Percentiles rank a stretch among this genome's conserved stretches.
Evolutionary conservation across 768 basidiomycete species (phyloP).

Genomic region (Amanita pseudoporphyria): DNA sequence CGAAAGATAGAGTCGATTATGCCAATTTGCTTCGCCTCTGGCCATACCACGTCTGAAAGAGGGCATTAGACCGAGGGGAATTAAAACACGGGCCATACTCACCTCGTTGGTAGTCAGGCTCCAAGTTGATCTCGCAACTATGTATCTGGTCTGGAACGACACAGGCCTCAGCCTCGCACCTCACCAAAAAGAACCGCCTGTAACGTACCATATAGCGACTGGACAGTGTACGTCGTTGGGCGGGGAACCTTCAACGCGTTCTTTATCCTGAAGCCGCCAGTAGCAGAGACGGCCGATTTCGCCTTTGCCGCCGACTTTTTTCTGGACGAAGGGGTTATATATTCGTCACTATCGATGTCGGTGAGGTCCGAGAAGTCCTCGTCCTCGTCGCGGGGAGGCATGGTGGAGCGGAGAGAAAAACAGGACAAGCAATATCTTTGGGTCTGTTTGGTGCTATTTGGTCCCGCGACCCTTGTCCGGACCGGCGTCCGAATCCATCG

Average conservation of each 20-base stretch:
- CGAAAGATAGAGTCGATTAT: conserved; percentile 73
- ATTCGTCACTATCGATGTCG: conserved; percentile 18
- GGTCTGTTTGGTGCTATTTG: neutral
- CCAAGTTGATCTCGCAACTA: conserved; percentile 54
- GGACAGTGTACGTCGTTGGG: conserved; percentile 55
- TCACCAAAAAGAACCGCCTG: neutral
- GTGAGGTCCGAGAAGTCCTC: conserved; percentile 26
- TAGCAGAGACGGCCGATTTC: conserved; percentile 1
- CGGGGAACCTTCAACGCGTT: conserved; percentile 46
- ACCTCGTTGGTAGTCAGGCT: conserved; percentile 78
- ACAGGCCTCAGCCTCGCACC: neutral
- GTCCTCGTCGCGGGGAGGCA: conserved; percentile 14
- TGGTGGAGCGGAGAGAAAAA: neutral
- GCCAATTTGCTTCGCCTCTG: conserved; percentile 62
- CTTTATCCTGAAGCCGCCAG: conserved; percentile 20
- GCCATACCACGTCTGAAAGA: conserved; percentile 64
- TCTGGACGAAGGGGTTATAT: neutral
- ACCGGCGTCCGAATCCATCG: no score
- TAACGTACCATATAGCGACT: conserved; percentile 46
- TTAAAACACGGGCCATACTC: neutral
- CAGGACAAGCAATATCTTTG: neutral
- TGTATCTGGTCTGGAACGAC: conserved; percentile 49
- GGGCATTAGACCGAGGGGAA: neutral
- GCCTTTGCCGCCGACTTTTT: conserved; percentile 10
- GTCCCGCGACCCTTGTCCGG: no score